Evolutionary conservation across 768 basidiomycete species (phyloP).

Genomic region (Mycena indigotica): DNA sequence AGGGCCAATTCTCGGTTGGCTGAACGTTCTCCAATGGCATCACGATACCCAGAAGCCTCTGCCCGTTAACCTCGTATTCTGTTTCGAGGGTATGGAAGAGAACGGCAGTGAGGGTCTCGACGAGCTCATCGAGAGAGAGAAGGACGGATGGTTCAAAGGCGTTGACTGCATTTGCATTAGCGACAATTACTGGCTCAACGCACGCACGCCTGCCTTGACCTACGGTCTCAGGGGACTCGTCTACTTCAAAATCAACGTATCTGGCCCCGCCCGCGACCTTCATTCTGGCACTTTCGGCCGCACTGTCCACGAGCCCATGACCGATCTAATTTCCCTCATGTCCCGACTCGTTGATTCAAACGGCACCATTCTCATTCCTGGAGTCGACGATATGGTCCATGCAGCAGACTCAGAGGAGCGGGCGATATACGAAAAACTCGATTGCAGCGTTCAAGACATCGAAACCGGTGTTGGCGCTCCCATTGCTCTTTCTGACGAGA

Average conservation of each 20-base stretch:
- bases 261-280: conserved; percentile 84
- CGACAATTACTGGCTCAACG: conserved; percentile 94
- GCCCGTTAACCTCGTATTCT: conserved; percentile 88
- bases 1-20: conserved; percentile 85
- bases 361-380: conserved; percentile 72
- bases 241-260: conserved; percentile 82
- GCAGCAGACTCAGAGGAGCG: conserved; percentile 13
- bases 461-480: conserved; percentile 74
- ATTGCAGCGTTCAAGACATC: conserved; percentile 74
- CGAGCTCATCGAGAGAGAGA: conserved; percentile 76
- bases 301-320: conserved; percentile 77
- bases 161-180: conserved; percentile 94
- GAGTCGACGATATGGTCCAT: conserved; percentile 66
- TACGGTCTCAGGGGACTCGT: conserved; percentile 88
- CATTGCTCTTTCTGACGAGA: conserved; percentile 76
- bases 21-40: conserved; percentile 89
- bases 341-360: conserved; percentile 63
- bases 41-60: conserved; percentile 63
- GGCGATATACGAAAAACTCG: conserved; percentile 69
- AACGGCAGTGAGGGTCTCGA: conserved; percentile 90
- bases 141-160: conserved; percentile 73
- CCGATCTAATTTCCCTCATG: conserved; percentile 69
- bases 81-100: conserved; percentile 99
- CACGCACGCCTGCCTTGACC: conserved; percentile 76
- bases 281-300: conserved; percentile 81